Percentiles rank a stretch among this genome's conserved stretches.
phyloP scores from a whole-genome alignment of 805 yeast species.

The Henningerozyma blattae region DNA sequence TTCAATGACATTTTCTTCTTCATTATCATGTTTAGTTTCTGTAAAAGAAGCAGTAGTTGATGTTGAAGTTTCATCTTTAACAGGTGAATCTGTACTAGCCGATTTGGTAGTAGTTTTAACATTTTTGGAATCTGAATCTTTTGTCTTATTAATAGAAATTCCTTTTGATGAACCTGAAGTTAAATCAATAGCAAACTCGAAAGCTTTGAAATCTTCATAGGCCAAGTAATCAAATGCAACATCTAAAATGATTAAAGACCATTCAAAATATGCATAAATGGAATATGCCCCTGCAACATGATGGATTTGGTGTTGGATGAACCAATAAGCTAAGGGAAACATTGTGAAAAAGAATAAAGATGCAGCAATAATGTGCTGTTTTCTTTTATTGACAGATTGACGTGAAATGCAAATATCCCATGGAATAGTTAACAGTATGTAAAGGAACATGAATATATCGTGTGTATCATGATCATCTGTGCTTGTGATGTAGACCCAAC shows the following conservation, averaged over 20 bases:
- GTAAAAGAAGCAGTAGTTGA: neutral
- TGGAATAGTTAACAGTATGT: conserved; percentile 80
- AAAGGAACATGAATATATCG: conserved; percentile 88
- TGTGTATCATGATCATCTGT: conserved; percentile 96
- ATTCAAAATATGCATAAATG: conserved; percentile 85
- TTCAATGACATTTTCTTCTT: neutral
- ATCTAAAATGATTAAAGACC: conserved; percentile 79
- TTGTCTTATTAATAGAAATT: neutral
- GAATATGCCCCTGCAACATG: conserved; percentile 90
- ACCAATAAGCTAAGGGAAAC: conserved; percentile 82
- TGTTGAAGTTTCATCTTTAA: neutral
- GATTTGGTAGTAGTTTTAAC: neutral
- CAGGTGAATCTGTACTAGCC: neutral
- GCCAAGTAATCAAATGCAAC: conserved; percentile 78
- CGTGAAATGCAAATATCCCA: conserved; percentile 64
- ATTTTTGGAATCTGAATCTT: neutral
- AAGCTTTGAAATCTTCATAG: conserved; percentile 43
- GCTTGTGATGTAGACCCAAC: conserved; percentile 96
- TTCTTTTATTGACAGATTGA: conserved; percentile 32
- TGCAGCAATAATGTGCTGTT: conserved; percentile 25
- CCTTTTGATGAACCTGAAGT: neutral
- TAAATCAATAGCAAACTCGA: neutral
- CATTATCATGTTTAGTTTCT: neutral
- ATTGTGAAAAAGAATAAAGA: conserved; percentile 46
- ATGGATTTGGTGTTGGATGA: conserved; percentile 86